Conservation (phyloP, 768 basidiomycete genomes). For the Glaciozyma antarctica region DNA sequence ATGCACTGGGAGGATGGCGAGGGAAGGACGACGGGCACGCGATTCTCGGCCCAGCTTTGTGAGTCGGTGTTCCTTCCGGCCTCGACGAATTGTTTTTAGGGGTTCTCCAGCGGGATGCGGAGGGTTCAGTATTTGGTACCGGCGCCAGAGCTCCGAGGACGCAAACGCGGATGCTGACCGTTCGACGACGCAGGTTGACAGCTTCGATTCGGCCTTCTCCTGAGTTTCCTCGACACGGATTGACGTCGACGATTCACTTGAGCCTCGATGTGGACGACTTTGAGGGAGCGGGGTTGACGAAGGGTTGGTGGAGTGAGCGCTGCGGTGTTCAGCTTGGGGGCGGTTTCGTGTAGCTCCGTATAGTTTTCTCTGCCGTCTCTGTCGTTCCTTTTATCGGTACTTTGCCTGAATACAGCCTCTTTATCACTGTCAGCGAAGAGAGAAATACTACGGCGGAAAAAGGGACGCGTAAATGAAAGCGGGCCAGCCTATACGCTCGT, state of each 20-base stretch:
- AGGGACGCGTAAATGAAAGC: neutral
- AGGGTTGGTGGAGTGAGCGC: neutral
- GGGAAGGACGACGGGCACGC: neutral
- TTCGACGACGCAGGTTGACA: too few relatives aligned
- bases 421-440: too few relatives aligned
- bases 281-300: neutral
- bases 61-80: neutral
- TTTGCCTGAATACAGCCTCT: neutral
- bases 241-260: neutral
- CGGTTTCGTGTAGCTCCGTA: neutral
- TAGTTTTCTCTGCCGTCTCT: too few relatives aligned
- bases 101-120: too few relatives aligned
- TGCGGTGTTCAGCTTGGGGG: neutral
- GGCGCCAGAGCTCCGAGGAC: too few relatives aligned
- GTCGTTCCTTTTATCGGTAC: too few relatives aligned
- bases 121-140: too few relatives aligned
- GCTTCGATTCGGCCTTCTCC: too few relatives aligned
- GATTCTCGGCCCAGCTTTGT: slow-evolving; percentile 1
- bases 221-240: neutral
- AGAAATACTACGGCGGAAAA: neutral
- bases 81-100: too few relatives aligned
- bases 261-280: neutral
- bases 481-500: neutral
- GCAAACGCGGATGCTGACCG: too few relatives aligned
- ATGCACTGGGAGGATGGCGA: neutral